Evolutionary conservation across 441 rosid species (phyloP).

Genomic region (Syzygium malaccense): DNA sequence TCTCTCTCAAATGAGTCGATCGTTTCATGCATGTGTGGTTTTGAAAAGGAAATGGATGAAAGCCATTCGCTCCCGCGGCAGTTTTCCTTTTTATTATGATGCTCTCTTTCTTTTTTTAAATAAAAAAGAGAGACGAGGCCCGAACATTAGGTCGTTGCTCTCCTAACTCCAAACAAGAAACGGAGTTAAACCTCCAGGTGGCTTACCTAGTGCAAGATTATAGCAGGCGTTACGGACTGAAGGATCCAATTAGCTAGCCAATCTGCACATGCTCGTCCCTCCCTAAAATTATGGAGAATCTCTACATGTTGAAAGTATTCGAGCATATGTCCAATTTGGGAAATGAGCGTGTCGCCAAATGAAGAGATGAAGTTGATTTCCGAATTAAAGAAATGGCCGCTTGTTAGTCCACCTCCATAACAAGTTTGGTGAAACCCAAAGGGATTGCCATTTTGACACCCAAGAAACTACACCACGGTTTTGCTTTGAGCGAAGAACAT

Average conservation of each 20-base stretch:
- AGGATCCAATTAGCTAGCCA: neutral
- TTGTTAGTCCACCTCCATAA: too few relatives aligned
- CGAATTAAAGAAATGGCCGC: too few relatives aligned
- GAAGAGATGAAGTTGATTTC: too few relatives aligned
- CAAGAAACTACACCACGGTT: neutral
- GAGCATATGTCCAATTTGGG: too few relatives aligned
- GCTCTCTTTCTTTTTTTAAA: neutral
- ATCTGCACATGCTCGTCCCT: neutral
- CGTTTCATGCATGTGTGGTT: neutral
- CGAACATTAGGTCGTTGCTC: neutral
- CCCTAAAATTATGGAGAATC: neutral
- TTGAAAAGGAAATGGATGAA: neutral
- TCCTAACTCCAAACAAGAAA: neutral
- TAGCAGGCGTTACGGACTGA: neutral
- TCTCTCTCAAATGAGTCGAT: neutral
- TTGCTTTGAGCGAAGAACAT: neutral
- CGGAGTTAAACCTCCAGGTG: neutral
- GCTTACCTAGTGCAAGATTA: neutral
- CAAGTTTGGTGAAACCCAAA: neutral
- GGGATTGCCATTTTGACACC: neutral
- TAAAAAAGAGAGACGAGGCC: neutral
- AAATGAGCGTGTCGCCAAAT: too few relatives aligned
- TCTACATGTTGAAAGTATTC: too few relatives aligned
- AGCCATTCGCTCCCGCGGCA: neutral
- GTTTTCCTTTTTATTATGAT: neutral